Percentiles rank a stretch among this genome's conserved stretches.
Evolutionary conservation across 495 filamentous ascomycete species (phyloP).

Genomic region (Mytilinidion resinicola): DNA sequence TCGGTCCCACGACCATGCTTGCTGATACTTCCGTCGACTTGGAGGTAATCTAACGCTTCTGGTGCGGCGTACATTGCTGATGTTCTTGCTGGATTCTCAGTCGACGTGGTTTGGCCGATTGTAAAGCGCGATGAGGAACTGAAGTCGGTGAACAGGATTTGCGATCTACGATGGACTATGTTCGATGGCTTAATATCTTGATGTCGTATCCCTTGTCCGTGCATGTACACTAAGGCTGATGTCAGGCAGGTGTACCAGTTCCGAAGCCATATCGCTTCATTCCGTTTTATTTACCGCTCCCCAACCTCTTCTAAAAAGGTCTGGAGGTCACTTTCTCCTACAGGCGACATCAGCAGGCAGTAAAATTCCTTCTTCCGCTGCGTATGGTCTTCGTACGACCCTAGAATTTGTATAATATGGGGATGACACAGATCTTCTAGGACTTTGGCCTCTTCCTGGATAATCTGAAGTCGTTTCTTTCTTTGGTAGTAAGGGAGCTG

Average conservation of each 20-base stretch:
- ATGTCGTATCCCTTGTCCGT: background rate
- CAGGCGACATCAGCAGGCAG: conserved; percentile 8
- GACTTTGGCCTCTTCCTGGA: conserved; percentile 9
- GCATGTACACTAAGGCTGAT: background rate
- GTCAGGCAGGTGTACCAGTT: background rate
- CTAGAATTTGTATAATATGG: conserved; percentile 12
- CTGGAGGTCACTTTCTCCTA: conserved; percentile 7
- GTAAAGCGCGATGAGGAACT: background rate
- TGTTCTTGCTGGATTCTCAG: background rate
- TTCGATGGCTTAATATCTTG: conserved; percentile 3
- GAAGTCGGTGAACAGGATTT: conserved; percentile 1
- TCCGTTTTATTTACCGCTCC: background rate
- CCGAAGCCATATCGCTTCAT: too few species aligned
- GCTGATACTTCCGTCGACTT: background rate
- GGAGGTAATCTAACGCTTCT: background rate
- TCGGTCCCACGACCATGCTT: background rate
- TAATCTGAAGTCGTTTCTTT: conserved; percentile 9
- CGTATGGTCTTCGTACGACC: conserved; percentile 2
- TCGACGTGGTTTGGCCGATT: background rate
- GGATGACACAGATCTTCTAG: conserved; percentile 3
- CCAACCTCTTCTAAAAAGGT: conserved; percentile 11
- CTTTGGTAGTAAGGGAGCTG: conserved; percentile 3
- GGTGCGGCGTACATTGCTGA: conserved; percentile 2
- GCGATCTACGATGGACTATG: background rate
- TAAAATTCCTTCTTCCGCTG: background rate